A percentile compares a stretch with the other conserved stretches of the same genome.
Evolutionary conservation across 108 stramenopile genomes (phyloP).

Genomic region (Craspedostauros australis): DNA sequence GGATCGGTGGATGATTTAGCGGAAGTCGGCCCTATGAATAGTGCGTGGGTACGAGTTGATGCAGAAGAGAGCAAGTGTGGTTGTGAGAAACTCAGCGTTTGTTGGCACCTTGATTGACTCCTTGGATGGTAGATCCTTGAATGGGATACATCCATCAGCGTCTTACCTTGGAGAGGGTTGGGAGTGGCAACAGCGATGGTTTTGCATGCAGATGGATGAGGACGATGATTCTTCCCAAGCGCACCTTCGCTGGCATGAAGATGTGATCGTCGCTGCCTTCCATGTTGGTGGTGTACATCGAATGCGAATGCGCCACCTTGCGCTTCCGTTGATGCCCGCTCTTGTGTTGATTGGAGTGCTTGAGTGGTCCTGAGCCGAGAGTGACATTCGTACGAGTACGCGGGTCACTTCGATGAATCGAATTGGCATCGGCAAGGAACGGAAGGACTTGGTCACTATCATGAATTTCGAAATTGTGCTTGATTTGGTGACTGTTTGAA

Average conservation of each 20-base stretch:
- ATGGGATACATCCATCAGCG: too few species aligned
- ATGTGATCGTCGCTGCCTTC: constrained; percentile 13
- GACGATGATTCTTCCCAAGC: constrained; percentile 61
- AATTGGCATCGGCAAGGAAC: too few species aligned
- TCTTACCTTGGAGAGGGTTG: constrained; percentile 72
- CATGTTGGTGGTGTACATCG: too few species aligned
- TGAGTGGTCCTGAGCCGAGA: too few species aligned
- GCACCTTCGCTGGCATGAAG: constrained; percentile 54
- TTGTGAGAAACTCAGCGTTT: not conserved
- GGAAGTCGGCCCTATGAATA: constrained; percentile 61
- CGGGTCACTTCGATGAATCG: too few species aligned
- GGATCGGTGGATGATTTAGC: constrained; percentile 56
- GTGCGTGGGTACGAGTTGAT: not conserved
- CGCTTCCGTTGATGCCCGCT: too few species aligned
- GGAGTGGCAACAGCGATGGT: constrained; percentile 67
- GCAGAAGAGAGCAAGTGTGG: not conserved
- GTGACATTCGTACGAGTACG: too few species aligned
- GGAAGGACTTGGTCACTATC: constrained; percentile 66
- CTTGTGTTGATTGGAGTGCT: too few species aligned
- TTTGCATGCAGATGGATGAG: constrained; percentile 67
- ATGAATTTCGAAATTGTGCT: constrained; percentile 31
- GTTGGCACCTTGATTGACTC: not conserved
- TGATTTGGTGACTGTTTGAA: too few species aligned
- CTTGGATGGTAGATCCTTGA: not conserved
- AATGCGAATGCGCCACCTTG: too few species aligned